Percentiles rank a stretch among this genome's conserved stretches.
phyloP scores from a whole-genome alignment of 176 grass and related monocot genomes.

The Oryza nivara region DNA sequence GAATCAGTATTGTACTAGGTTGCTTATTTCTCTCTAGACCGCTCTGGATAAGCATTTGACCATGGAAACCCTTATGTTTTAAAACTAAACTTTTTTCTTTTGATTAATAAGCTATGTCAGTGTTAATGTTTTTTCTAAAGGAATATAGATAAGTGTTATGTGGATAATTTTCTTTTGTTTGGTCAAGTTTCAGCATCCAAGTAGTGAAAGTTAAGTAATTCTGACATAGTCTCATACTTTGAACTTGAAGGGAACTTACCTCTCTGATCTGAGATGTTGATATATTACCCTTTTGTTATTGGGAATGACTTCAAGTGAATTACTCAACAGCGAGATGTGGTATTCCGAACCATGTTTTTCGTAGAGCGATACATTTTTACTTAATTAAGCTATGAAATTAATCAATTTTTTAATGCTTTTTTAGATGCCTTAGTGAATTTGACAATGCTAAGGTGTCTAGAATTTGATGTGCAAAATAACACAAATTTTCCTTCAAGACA shows the following conservation, averaged over 20 bases:
- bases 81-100: neutral
- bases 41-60: neutral
- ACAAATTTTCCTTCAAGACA: neutral
- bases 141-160: neutral
- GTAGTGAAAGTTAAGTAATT: neutral
- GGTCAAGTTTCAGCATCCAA: neutral
- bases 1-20: neutral
- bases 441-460: neutral
- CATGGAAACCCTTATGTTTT: neutral
- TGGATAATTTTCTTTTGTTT: neutral
- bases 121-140: neutral
- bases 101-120: neutral
- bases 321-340: neutral
- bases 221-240: neutral
- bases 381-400: neutral
- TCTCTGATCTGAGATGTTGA: neutral
- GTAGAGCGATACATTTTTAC: neutral
- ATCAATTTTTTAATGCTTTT: neutral
- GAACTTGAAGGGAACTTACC: neutral
- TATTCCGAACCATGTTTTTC: neutral
- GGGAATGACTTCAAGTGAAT: neutral
- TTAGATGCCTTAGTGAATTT: neutral
- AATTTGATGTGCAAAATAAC: neutral
- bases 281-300: neutral
- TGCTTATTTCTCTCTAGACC: neutral